Evolutionary conservation across 2,329 filamentous ascomycete genomes (phyloP).

Genomic region (Podosphaera fusca): DNA sequence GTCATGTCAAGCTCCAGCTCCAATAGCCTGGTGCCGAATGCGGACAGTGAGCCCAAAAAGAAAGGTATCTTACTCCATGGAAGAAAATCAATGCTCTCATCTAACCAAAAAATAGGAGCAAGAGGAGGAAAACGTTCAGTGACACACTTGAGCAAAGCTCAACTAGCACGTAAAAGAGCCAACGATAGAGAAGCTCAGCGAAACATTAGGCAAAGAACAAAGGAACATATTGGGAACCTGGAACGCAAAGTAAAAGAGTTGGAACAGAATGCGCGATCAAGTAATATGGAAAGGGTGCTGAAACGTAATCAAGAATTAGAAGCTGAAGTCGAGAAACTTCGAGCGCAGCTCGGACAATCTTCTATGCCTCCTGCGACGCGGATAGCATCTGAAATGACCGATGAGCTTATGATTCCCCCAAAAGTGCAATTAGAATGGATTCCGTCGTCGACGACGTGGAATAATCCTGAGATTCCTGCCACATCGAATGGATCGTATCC

Average conservation of each 20-base stretch:
- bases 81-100: neutral
- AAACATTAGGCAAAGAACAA: conserved; percentile 67
- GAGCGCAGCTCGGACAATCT: conserved; percentile 8
- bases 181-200: conserved; percentile 83
- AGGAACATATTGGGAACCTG: conserved; percentile 43
- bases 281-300: conserved; percentile 23
- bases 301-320: conserved; percentile 14
- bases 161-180: conserved; percentile 70
- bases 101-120: conserved; percentile 6
- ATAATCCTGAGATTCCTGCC: conserved; percentile 1
- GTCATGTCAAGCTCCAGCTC: conserved; percentile 6
- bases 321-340: conserved; percentile 11
- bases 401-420: conserved; percentile 9
- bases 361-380: conserved; percentile 2
- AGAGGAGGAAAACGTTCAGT: conserved; percentile 45
- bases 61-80: conserved; percentile 3
- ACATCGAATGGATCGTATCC: conserved; percentile 4
- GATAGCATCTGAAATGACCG: conserved; percentile 7
- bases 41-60: conserved; percentile 5
- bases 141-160: conserved; percentile 67
- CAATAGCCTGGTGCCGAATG: conserved; percentile 5
- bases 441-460: conserved; percentile 4
- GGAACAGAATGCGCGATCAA: conserved; percentile 6
- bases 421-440: conserved; percentile 10
- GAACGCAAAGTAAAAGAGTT: conserved; percentile 14